phyloP scores from a whole-genome alignment of 129 eudicot genomes.

The Artemisia annua region DNA sequence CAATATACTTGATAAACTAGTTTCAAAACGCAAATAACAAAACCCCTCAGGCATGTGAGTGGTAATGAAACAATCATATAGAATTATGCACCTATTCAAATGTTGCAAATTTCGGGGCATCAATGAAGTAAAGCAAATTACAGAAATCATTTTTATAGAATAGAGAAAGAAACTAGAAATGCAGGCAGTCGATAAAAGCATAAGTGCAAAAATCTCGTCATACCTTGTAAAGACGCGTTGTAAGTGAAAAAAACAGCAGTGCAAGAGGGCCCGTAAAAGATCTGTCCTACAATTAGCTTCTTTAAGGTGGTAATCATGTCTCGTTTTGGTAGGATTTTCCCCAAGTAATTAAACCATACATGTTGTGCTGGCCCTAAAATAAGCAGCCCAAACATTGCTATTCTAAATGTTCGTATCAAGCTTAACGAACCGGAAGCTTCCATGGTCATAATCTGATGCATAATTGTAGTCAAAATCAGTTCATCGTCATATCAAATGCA shows the following conservation, averaged over 20 bases:
- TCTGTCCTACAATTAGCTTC: constrained; percentile 71
- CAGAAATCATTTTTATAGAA: background rate
- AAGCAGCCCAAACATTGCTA: constrained; percentile 59
- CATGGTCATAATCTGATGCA: constrained; percentile 52
- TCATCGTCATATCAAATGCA: background rate
- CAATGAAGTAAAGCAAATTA: too few relatives aligned
- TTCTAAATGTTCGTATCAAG: constrained; percentile 52
- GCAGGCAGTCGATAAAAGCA: background rate
- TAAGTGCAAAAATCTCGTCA: background rate
- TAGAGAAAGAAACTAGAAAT: too few relatives aligned
- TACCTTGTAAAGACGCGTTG: constrained; percentile 85
- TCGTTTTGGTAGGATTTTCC: constrained; percentile 55
- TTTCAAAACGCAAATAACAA: background rate
- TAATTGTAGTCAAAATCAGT: constrained; percentile 2
- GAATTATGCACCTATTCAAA: background rate
- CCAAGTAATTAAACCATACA: constrained; percentile 68
- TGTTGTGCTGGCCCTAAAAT: constrained; percentile 69
- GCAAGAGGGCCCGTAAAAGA: constrained; percentile 57
- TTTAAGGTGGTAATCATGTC: constrained; percentile 65
- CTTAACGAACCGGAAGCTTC: constrained; percentile 42
- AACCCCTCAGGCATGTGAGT: background rate
- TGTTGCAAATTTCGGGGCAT: background rate
- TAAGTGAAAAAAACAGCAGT: constrained; percentile 64
- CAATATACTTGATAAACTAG: too few relatives aligned
- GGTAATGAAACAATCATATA: background rate